phyloP scores from a whole-genome alignment of 352 stramenopile genomes.

The Saprolegnia parasitica region DNA sequence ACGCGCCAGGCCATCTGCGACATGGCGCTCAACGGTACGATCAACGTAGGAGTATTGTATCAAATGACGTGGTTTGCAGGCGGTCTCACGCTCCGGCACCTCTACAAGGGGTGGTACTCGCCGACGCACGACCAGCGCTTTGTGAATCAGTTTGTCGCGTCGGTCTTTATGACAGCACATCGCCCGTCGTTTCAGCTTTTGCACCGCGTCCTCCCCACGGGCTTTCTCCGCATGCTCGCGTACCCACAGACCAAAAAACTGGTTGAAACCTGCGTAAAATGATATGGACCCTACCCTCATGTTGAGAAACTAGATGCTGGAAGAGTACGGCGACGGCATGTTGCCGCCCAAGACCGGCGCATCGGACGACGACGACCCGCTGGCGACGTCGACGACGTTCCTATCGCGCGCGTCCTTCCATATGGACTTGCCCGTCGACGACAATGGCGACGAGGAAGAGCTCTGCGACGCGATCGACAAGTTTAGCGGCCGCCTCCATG shows the following conservation, averaged over 20 bases:
- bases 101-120: conserved; percentile 73
- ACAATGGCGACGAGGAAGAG: not conserved
- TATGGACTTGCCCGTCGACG: conserved; percentile 7
- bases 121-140: conserved; percentile 48
- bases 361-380: not conserved
- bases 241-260: conserved; percentile 53
- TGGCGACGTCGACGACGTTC: not conserved
- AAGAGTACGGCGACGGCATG: conserved; percentile 14
- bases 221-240: conserved; percentile 75
- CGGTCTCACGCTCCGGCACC: conserved; percentile 15
- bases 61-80: too few relatives aligned
- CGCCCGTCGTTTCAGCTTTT: conserved; percentile 68
- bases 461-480: not conserved
- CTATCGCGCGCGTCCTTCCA: conserved; percentile 18
- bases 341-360: not conserved
- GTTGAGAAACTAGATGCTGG: conserved; percentile 4
- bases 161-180: conserved; percentile 76
- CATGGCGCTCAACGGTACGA: conserved; percentile 53
- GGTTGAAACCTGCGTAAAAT: conserved; percentile 31
- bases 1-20: conserved; percentile 64
- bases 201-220: conserved; percentile 50
- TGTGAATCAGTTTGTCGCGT: conserved; percentile 66
- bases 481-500: not conserved
- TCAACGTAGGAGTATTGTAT: too few relatives aligned
- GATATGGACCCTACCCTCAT: not conserved